Conservation (phyloP, 345 rosid species). For the Camelina hispida region DNA sequence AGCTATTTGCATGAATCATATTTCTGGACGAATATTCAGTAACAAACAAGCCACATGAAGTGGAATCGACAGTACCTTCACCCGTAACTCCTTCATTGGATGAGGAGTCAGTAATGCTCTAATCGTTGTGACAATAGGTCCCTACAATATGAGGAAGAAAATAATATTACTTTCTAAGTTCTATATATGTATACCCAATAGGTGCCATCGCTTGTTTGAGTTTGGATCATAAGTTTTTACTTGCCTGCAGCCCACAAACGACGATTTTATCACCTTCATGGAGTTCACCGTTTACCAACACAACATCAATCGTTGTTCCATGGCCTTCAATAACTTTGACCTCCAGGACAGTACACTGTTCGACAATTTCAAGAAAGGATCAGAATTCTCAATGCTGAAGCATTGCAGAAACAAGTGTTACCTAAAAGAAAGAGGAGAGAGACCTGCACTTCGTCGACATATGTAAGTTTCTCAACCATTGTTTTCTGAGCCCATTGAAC, state of each 20-base stretch:
- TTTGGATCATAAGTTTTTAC: constrained; percentile 35
- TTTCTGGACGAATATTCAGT: constrained; percentile 3
- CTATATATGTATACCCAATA: not conserved
- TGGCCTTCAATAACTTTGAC: constrained; percentile 95
- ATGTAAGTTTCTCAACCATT: constrained; percentile 92
- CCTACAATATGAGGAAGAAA: constrained; percentile 55
- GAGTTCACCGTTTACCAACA: constrained; percentile 84
- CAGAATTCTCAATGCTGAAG: constrained; percentile 35
- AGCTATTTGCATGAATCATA: constrained; percentile 11
- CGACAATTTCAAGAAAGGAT: constrained; percentile 39
- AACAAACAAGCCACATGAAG: constrained; percentile 10
- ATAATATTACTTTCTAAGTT: constrained; percentile 20
- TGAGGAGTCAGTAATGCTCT: constrained; percentile 95
- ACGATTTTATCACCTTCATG: constrained; percentile 96
- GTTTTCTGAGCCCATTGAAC: constrained; percentile 97
- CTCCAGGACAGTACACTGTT: constrained; percentile 95
- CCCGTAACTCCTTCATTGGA: constrained; percentile 97
- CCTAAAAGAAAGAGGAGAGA: constrained; percentile 27
- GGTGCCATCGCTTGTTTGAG: constrained; percentile 22
- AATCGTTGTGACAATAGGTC: constrained; percentile 82
- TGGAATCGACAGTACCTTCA: constrained; percentile 60
- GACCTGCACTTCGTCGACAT: constrained; percentile 81
- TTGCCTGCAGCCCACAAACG: constrained; percentile 94
- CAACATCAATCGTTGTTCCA: constrained; percentile 96
- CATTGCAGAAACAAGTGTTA: not conserved